Evolutionary conservation across 805 yeast species (phyloP), one percentile per base, ranked within the genome.

Genomic region (Dipodascus albidus): DNA sequence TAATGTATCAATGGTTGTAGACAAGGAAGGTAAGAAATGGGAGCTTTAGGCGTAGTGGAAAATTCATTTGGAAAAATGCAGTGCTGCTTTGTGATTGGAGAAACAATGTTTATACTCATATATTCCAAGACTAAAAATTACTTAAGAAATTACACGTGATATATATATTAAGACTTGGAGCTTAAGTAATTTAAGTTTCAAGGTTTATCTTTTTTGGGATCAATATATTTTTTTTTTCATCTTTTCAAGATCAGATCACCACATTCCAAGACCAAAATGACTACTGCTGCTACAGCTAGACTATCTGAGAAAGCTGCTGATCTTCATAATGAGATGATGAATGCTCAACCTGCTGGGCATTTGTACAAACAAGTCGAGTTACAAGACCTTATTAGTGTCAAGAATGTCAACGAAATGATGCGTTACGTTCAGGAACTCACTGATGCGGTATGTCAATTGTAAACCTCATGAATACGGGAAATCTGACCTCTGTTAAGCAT

Each of bases 291-390:
- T 38, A 19, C 14, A 9, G 38, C 44, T 6, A 48, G 17, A 23
- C 38, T 31, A 15, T 50, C 52, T 3, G 55, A 50, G 9, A 59
- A 57, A 42, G 88, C 95, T 0, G 71, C 71, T 54, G 67, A 65
- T 51, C 75, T 89, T 54, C 90, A 89, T 63, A 67, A 64, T 51
- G 72, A 73, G 56, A 88, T 89, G 95, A 68, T 79, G 57, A 73
- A 70, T 54, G 67, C 53, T 27, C 59, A 70, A 55, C 67, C 53
- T 23, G 57, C 76, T 0, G 70, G 75, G 21, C 73, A 78, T 14
- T 65, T 82, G 31, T 89, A 76, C 67, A 67, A 81, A 3, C 96
- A 89, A 67, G 73, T 73, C 1, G 95, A 88, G 62, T 75, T 91
- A 52, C 79, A 77, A 60, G 70, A 71, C 44, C 59, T 81, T 54